Evolutionary conservation across 2,329 filamentous ascomycete species (phyloP).

Genomic region (Calycina marina): DNA sequence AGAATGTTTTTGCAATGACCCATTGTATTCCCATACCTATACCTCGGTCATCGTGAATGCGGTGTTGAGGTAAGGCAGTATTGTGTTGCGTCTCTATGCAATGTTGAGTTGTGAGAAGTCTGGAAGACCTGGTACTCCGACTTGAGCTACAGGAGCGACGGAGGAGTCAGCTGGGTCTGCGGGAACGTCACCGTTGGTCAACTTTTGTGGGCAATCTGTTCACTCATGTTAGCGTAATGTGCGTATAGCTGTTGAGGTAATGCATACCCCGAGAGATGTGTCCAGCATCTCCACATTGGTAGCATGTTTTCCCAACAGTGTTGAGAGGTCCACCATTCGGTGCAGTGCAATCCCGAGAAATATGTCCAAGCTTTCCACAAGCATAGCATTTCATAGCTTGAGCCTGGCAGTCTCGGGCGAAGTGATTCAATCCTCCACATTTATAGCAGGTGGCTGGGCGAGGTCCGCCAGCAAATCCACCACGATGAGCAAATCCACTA

Average conservation of each 20-base stretch:
- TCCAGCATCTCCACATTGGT: constrained; percentile 88
- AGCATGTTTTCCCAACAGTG: constrained; percentile 96
- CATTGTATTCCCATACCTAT: no score
- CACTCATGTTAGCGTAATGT: no score
- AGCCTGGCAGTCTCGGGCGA: constrained; percentile 92
- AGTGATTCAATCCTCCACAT: constrained; percentile 86
- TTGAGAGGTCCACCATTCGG: constrained; percentile 92
- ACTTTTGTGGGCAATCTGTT: constrained; percentile 50
- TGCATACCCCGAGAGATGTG: constrained; percentile 77
- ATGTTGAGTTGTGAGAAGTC: no score
- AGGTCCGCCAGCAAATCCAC: constrained; percentile 58
- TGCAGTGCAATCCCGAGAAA: constrained; percentile 71
- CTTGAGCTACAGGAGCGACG: constrained; percentile 25
- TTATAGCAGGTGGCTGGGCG: constrained; percentile 60
- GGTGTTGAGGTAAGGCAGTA: no score
- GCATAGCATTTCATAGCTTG: constrained; percentile 73
- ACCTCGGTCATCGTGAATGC: no score
- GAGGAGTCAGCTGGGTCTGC: constrained; percentile 20
- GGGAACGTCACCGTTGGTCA: constrained; percentile 32
- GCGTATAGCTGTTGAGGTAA: no score
- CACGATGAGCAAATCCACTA: constrained; percentile 49
- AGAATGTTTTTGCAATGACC: no score
- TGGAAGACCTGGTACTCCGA: no score
- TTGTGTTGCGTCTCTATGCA: no score
- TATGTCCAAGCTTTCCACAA: constrained; percentile 50